Conservation (phyloP, 2,329 filamentous ascomycete species). For the Colletotrichum sp. region DNA sequence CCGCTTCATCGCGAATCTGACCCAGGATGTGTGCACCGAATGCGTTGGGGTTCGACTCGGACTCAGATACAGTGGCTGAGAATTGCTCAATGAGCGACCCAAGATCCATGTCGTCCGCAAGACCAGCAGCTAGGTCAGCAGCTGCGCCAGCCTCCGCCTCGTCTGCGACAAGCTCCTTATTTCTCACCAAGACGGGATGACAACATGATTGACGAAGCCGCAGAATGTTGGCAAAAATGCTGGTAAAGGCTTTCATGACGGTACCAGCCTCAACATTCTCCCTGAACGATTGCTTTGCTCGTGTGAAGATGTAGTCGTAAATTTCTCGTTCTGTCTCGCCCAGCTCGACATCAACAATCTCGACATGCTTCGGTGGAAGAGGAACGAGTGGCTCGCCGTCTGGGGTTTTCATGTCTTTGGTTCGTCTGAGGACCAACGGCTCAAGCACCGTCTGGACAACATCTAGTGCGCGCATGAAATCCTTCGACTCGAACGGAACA, state of each 20-base stretch:
- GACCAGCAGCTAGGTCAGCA: slow-evolving; percentile 78
- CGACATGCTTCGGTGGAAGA: slow-evolving; percentile 79
- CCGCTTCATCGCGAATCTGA: slow-evolving; percentile 89
- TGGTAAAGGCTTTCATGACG: slow-evolving; percentile 93
- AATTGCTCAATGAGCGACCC: slow-evolving; percentile 86
- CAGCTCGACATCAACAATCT: slow-evolving; percentile 88
- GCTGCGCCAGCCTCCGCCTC: slow-evolving; percentile 83
- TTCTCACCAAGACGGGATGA: slow-evolving; percentile 87
- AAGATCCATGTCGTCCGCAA: slow-evolving; percentile 96
- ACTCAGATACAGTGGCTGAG: slow-evolving; percentile 67
- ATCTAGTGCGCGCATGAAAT: slow-evolving; percentile 91
- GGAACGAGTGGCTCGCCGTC: slow-evolving; percentile 78
- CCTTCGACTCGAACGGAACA: slow-evolving; percentile 92
- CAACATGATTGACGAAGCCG: slow-evolving; percentile 93
- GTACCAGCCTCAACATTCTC: slow-evolving; percentile 91
- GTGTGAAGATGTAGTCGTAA: slow-evolving; percentile 87
- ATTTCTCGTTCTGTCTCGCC: slow-evolving; percentile 86
- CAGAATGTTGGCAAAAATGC: slow-evolving; percentile 95
- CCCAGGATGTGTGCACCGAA: slow-evolving; percentile 88
- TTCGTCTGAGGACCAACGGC: slow-evolving; percentile 91
- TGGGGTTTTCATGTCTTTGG: slow-evolving; percentile 98
- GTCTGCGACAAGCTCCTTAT: slow-evolving; percentile 82
- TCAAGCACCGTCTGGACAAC: slow-evolving; percentile 97
- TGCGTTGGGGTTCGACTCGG: slow-evolving; percentile 64
- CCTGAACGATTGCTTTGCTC: slow-evolving; percentile 83